Conservation (phyloP, 805 yeast species). For the Candida suzukii region DNA sequence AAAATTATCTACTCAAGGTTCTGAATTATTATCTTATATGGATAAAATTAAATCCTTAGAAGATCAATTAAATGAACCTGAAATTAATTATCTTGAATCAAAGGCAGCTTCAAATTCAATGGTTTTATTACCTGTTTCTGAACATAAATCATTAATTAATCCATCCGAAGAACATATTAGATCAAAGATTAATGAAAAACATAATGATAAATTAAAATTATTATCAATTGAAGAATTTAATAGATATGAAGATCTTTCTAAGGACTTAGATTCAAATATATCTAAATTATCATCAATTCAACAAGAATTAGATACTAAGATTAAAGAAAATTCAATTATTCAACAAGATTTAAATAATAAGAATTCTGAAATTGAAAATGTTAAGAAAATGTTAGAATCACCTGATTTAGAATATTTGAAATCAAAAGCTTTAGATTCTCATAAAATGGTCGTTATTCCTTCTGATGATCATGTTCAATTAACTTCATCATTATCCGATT, state of each 20-base stretch:
- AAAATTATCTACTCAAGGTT: not conserved
- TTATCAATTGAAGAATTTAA: constrained; percentile 9
- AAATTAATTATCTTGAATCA: constrained; percentile 1
- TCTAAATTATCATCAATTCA: not conserved
- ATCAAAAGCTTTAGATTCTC: not conserved
- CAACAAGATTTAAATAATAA: not conserved
- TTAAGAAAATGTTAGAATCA: not conserved
- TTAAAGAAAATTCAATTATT: not conserved
- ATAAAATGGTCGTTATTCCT: constrained; percentile 7
- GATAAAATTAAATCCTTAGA: not conserved
- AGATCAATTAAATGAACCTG: constrained; percentile 2
- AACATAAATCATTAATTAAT: constrained; percentile 7
- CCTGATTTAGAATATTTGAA: not conserved
- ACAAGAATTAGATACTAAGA: not conserved
- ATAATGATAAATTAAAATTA: constrained; percentile 24
- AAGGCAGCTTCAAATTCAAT: not conserved
- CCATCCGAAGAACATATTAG: constrained; percentile 6
- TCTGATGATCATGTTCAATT: constrained; percentile 2
- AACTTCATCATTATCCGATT: not conserved
- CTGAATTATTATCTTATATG: not conserved
- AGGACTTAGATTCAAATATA: not conserved
- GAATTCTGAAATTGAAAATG: not conserved
- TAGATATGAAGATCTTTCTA: constrained; percentile 6
- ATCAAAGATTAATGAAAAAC: constrained; percentile 12
- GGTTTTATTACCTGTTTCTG: constrained; percentile 10